phyloP scores from a whole-genome alignment of 257 asterid genomes.

The Verbena officinalis region DNA sequence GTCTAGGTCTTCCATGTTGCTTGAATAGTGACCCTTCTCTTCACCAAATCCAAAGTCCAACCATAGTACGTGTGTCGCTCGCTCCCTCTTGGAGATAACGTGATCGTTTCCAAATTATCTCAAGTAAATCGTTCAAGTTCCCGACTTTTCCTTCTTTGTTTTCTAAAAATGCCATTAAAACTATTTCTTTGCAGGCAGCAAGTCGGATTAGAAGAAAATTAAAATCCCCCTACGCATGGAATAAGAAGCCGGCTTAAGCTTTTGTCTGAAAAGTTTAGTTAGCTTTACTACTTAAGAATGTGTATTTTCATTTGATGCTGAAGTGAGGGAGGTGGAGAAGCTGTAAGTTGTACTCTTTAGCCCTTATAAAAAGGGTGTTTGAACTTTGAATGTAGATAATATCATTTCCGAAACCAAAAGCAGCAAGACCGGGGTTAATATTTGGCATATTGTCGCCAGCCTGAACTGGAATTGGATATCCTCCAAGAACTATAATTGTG shows the following conservation, averaged over 20 bases:
- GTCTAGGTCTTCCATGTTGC: no score
- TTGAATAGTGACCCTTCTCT: no score
- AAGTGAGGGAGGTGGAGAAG: conserved; percentile 17
- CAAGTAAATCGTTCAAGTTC: background rate
- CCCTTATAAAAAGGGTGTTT: conserved; percentile 22
- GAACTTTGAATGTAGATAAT: conserved; percentile 40
- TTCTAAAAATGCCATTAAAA: conserved; percentile 3
- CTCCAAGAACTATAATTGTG: conserved; percentile 23
- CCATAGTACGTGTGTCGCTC: no score
- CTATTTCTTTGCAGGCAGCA: conserved; percentile 28
- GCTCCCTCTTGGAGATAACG: background rate
- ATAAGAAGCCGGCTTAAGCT: conserved; percentile 30
- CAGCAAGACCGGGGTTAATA: conserved; percentile 11
- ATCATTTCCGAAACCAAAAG: conserved; percentile 23
- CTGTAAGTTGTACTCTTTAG: conserved; percentile 22
- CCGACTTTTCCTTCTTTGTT: background rate
- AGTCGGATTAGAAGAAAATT: conserved; percentile 18
- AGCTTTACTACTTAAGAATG: conserved; percentile 17
- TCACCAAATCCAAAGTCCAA: background rate
- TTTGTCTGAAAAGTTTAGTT: conserved; percentile 6
- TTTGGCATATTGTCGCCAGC: conserved; percentile 20
- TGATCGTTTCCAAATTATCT: conserved; percentile 5
- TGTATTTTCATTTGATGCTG: conserved; percentile 15
- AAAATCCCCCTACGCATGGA: conserved; percentile 15
- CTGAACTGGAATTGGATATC: conserved; percentile 2